phyloP scores from a whole-genome alignment of 768 basidiomycete species.

The Baorangia bicolor region DNA sequence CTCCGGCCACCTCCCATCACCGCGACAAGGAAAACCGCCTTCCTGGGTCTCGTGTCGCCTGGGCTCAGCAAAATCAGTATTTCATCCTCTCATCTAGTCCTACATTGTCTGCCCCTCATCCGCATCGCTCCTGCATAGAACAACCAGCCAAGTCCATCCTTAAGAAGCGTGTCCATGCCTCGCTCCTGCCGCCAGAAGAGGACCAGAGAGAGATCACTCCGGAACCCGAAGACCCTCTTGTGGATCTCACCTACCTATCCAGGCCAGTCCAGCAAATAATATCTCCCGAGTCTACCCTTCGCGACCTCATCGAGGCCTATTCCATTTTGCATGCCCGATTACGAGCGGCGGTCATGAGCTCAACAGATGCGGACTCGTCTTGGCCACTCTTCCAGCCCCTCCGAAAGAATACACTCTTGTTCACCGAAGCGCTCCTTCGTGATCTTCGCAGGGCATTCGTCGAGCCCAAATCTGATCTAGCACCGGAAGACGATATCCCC shows the following conservation, averaged over 20 bases:
- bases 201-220: constrained; percentile 65
- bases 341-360: constrained; percentile 40
- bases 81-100: constrained; percentile 39
- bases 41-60: constrained; percentile 44
- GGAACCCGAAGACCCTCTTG: constrained; percentile 70
- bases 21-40: constrained; percentile 52
- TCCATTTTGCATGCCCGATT: constrained; percentile 66
- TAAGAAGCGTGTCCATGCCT: constrained; percentile 45
- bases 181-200: constrained; percentile 41
- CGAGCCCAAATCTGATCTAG: constrained; percentile 43
- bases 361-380: constrained; percentile 56
- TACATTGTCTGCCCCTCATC: constrained; percentile 19
- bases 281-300: constrained; percentile 43
- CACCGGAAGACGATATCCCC: constrained; percentile 22
- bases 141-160: constrained; percentile 67
- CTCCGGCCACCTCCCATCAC: constrained; percentile 59
- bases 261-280: constrained; percentile 63
- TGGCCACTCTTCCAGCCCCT: constrained; percentile 76
- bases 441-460: constrained; percentile 66
- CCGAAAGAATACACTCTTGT: constrained; percentile 47
- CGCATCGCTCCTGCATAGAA: constrained; percentile 38
- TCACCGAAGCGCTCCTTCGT: constrained; percentile 61
- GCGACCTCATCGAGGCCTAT: constrained; percentile 72
- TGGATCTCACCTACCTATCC: constrained; percentile 62
- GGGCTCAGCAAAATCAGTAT: constrained; percentile 52